Base-by-base conservation (phyloP, 306 rosid species). In the Psophocarpus tetragonolobus region DNA sequence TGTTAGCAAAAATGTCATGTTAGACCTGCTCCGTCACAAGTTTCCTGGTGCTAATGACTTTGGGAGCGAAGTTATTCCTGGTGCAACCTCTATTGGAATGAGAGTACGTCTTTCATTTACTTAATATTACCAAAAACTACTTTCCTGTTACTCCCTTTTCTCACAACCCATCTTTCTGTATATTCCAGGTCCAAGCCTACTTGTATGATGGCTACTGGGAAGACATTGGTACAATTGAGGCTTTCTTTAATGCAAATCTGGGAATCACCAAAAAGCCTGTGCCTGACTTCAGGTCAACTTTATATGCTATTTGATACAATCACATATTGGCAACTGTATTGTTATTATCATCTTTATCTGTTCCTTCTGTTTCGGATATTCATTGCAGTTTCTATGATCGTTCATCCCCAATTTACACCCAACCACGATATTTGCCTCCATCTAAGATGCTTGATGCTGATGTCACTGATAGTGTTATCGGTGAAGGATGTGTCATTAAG, bases 391-490 rank as follows among this genome's bases (percentile, higher is more conserved):
- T 96, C 87, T 96, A 96, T 69, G 99, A 96, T 78, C 97, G 98
- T 13, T 96, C 99, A 24, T 90, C 99, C 69, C 99, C 99, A 14
- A 96, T 96, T 85, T 96, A 96, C 90, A 96, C 99, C 75, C 99
- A 96, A 80, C 98, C 99, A 67, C 90, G 99, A 66, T 96, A 91
- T 75, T 86, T 96, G 73, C 99, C 99, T 36, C 99, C 99, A 39
- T 96, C 99, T 33, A 96, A 96, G 83, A 96, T 96, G 99, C 99
- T 96, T 78, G 92, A 96, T 74, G 99, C 98, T 33, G 99, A 96
- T 84, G 91, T 96, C 82, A 92, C 99, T 0, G 98, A 96, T 54
- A 96, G 98, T 76, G 99, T 96, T 62, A 96, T 96, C 29, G 98
- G 99, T 2, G 99, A 96, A 84, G 99, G 99, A 54, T 96, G 99